These are phyloP conservation scores for Aquilaria agallochum DNA, from an alignment of 441 rosid species.

Conservation along the genomic window DNA sequence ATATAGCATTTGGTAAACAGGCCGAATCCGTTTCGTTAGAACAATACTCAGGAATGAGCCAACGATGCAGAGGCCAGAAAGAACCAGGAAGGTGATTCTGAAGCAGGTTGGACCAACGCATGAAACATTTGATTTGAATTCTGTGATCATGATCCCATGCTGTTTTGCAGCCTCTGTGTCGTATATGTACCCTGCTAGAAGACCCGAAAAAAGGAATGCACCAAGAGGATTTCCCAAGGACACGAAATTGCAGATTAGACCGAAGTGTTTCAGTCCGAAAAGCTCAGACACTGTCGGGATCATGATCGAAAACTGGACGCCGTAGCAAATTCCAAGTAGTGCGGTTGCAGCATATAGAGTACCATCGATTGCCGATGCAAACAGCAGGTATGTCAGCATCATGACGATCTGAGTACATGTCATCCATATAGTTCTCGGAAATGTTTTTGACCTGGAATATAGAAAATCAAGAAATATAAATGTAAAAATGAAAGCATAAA, in stretches of 20 bases:
- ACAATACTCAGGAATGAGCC: slow-evolving; percentile 30
- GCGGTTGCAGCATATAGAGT: slow-evolving; percentile 36
- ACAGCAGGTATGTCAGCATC: slow-evolving; percentile 35
- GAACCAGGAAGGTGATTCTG: slow-evolving; percentile 38
- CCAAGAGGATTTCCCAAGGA: slow-evolving; percentile 43
- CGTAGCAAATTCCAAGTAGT: slow-evolving; percentile 41
- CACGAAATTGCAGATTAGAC: slow-evolving; percentile 36
- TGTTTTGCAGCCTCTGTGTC: slow-evolving; percentile 41
- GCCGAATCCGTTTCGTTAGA: slow-evolving; percentile 30
- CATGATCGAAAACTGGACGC: slow-evolving; percentile 44
- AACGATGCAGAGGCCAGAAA: slow-evolving; percentile 29
- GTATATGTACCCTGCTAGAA: slow-evolving; percentile 39
- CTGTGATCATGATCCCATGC: slow-evolving; percentile 14
- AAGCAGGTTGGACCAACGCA: slow-evolving; percentile 46
- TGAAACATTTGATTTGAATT: slow-evolving; percentile 16
- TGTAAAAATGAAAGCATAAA: not conserved
- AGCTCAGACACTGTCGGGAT: slow-evolving; percentile 50
- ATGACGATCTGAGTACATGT: slow-evolving; percentile 33
- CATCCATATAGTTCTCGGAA: slow-evolving; percentile 48
- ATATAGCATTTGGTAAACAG: slow-evolving; percentile 41
- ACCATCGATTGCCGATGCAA: slow-evolving; percentile 36
- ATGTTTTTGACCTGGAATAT: slow-evolving; percentile 27
- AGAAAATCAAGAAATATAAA: too few species aligned
- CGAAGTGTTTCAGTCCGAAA: slow-evolving; percentile 41
- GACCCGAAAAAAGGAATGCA: slow-evolving; percentile 46